Evolutionary conservation across 257 asterid genomes (phyloP), one percentile per base, ranked within the genome.

Genomic region (Solanum piurae): DNA sequence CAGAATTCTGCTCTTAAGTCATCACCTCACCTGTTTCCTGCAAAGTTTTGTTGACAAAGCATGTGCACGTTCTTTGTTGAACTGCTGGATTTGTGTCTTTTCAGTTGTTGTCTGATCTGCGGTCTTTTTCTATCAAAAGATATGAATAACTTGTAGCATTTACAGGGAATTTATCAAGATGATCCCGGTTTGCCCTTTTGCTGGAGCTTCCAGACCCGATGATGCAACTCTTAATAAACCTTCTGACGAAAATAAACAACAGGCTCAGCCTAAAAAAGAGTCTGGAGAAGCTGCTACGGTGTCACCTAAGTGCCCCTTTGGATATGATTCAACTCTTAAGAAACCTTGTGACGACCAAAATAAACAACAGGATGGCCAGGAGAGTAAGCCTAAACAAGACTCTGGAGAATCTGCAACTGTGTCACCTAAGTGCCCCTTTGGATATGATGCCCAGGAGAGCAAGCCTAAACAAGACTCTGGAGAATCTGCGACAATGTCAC

Each of bases 141-240:
- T 12, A 76, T 37, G 58, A 77, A 42, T 42, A 40, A 77, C 13
- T 40, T 25, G 84, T 77, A 44, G 12, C 60, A 11, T 77, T 77
- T 77, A n/a, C 84, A 77, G 84, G n/a, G 14, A 40, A 77, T 77
- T 12, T 38, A 89, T 85, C 84, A 91, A 94, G 92, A 96, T 96
- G 99, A 94, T 92, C 29, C 94, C 99, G n/a, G 98, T 97, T 88
- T 95, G 98, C 85, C 99, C 98, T 86, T 95, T 95, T 84, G 92
- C 77, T 74, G 95, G 94, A 92, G 96, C 97, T 72, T 89, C 96
- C 88, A 94, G 94, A 42, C 98, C 98, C 18, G 98, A 73, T 36
- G 46, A 73, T 34, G 16, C 82, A 73, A 73, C 82, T 73, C 76
- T 71, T 71, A 71, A 93, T 89, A 95, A 92, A 87, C 60, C 93